Evolutionary conservation across 441 rosid genomes (phyloP), one percentile per base, ranked within the genome.

Genomic region (Corymbia calophylla): DNA sequence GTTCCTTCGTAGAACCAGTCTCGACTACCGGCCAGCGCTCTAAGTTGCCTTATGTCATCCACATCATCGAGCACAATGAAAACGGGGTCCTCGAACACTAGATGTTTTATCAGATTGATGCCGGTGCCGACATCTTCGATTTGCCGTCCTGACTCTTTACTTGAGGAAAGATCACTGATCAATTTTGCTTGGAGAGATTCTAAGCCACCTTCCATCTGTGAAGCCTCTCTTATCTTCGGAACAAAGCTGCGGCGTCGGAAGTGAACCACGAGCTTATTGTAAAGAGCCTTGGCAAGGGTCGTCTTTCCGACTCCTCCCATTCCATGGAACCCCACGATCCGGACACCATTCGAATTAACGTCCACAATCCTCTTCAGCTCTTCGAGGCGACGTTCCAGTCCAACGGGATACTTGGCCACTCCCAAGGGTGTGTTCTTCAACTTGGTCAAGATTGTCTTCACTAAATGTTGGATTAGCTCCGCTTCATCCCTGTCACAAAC

Each of bases 261-360:
- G 53, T 89, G 87, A 8, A 35, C 60, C 0, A 91, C 58, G 8
- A 96, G 87, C 88, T 92, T 94, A 88, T 95, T 96, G 58, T 91
- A 95, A 13, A 93, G 88, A 51, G 94, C 94, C 90, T 92, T 94
- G 29, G 95, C 93, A 90, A 96, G 93, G 7, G 97, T 94, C 2
- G 98, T 93, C 92, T 96, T 96, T 31, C 98, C 96, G 87, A 94
- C 90, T 86, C 96, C 98, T 32, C 96, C 96, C 91, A 95, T 92
- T 58, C 98, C 98, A 86, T 92, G 56, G 88, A 95, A 89, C 16
- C 96, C 97, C 15, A 95, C 21, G 55, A 95, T 53, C 39, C 85
- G 91, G 88, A 92, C 91, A 5, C 88, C 91, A 14, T 44, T 89
- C 31, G 93, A 88, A 87, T 91, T 89, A 5, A 90, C 68, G 87